These are phyloP conservation scores for Exophiala oligosperma DNA, from an alignment of 2,329 filamentous ascomycete species.

Conservation along the genomic window DNA sequence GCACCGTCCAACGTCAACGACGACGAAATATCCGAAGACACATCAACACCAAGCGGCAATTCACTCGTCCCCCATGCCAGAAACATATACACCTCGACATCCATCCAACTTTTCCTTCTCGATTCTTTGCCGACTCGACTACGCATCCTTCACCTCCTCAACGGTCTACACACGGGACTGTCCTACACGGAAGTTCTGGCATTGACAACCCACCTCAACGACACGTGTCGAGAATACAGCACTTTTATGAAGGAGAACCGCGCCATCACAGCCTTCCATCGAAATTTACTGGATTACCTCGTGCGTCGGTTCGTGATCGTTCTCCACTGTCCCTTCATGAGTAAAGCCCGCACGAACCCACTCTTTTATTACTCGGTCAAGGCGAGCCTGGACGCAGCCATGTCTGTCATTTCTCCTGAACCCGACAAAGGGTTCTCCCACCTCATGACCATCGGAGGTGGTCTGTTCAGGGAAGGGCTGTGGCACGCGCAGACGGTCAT, in stretches of 20 bases:
- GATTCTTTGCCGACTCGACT: constrained; percentile 25
- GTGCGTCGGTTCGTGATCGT: constrained; percentile 57
- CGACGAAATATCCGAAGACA: constrained; percentile 27
- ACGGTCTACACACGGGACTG: constrained; percentile 33
- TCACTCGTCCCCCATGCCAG: not conserved
- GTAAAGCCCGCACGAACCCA: constrained; percentile 35
- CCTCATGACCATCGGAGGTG: constrained; percentile 35
- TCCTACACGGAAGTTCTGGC: constrained; percentile 34
- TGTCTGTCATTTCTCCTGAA: constrained; percentile 37
- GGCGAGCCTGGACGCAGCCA: constrained; percentile 37
- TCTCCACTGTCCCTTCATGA: constrained; percentile 48
- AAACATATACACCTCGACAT: constrained; percentile 24
- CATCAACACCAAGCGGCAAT: constrained; percentile 10
- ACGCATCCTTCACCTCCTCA: constrained; percentile 31
- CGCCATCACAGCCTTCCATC: constrained; percentile 37
- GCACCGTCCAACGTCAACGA: constrained; percentile 42
- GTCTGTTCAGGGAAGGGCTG: constrained; percentile 39
- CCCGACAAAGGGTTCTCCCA: constrained; percentile 31
- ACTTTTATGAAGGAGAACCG: constrained; percentile 21
- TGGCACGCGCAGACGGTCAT: constrained; percentile 44
- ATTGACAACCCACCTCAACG: constrained; percentile 32
- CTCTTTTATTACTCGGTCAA: constrained; percentile 41
- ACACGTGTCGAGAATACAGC: constrained; percentile 30
- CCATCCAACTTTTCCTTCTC: constrained; percentile 28
- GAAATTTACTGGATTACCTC: constrained; percentile 53